These are phyloP conservation scores for Garcia nutans DNA, from an alignment of 345 rosid species.

Conservation along the genomic window DNA sequence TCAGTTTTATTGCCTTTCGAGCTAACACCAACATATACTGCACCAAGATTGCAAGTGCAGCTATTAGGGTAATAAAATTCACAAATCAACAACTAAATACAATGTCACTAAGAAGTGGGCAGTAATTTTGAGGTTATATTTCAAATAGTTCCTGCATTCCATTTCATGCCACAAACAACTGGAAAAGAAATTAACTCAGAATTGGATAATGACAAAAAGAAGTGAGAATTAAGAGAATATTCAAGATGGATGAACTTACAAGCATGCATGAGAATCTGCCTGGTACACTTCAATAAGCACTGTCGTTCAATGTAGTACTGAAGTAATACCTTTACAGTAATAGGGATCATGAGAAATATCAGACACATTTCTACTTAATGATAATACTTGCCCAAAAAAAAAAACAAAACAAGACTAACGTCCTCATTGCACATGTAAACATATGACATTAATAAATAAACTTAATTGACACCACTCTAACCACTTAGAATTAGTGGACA, in stretches of 20 bases:
- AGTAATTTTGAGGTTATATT: background rate
- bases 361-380: background rate
- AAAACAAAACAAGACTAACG: background rate
- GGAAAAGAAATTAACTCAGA: background rate
- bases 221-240: background rate
- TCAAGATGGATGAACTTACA: conserved; percentile 42
- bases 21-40: conserved; percentile 58
- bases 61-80: background rate
- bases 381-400: background rate
- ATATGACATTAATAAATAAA: no score
- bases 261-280: conserved; percentile 70
- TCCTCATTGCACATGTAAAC: background rate
- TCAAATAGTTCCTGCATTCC: background rate
- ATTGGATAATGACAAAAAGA: background rate
- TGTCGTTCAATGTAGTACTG: conserved; percentile 88
- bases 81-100: background rate
- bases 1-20: conserved; percentile 52
- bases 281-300: conserved; percentile 86
- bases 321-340: conserved; percentile 57
- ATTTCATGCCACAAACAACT: background rate
- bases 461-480: background rate
- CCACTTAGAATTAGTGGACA: background rate
- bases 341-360: background rate
- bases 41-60: conserved; percentile 26
- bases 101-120: background rate